phyloP scores from a whole-genome alignment of 805 yeast genomes.

The Candida mattraensis region DNA sequence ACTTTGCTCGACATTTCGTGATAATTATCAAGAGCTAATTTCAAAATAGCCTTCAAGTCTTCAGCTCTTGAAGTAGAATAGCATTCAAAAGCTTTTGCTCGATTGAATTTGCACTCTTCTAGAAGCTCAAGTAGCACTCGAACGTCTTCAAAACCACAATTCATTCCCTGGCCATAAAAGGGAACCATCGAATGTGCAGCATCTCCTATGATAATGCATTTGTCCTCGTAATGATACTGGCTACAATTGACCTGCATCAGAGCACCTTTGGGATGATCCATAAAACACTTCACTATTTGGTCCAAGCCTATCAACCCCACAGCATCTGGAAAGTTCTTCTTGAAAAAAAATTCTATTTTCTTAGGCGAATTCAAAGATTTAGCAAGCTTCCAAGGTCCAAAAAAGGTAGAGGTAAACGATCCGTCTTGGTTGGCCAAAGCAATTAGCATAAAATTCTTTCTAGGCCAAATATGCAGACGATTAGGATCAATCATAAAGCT shows the following conservation, averaged over 20 bases:
- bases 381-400: conserved; percentile 73
- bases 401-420: conserved; percentile 85
- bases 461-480: conserved; percentile 92
- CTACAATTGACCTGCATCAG: conserved; percentile 67
- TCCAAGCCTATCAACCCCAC: conserved; percentile 62
- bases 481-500: conserved; percentile 62
- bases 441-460: conserved; percentile 82
- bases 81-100: conserved; percentile 48
- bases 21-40: conserved; percentile 78
- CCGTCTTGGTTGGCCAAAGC: conserved; percentile 86
- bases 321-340: conserved; percentile 71
- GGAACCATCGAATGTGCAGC: conserved; percentile 98
- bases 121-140: conserved; percentile 57
- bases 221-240: conserved; percentile 66
- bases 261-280: conserved; percentile 71
- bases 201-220: conserved; percentile 77
- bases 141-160: conserved; percentile 93
- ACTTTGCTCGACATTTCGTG: conserved; percentile 86
- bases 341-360: conserved; percentile 51
- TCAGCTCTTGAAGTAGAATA: conserved; percentile 57
- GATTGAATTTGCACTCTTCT: conserved; percentile 38
- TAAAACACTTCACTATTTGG: conserved; percentile 43
- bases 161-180: conserved; percentile 97
- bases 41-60: conserved; percentile 74
- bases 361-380: conserved; percentile 49